These are phyloP conservation scores for Naganishia liquefaciens DNA, from an alignment of 1,284 basidiomycete species.

Conservation along the genomic window DNA sequence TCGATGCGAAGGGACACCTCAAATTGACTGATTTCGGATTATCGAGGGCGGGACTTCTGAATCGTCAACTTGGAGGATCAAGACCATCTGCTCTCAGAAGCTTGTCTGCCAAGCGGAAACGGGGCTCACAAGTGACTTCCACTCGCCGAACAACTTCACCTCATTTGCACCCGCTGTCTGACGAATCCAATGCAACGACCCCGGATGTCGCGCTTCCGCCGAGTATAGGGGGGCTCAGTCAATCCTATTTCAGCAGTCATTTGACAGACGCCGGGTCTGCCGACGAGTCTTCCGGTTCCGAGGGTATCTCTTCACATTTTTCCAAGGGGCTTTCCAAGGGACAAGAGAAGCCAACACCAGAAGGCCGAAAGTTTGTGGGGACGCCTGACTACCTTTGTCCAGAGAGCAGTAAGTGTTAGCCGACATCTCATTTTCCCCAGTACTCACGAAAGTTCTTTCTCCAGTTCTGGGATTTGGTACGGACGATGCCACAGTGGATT, in stretches of 20 bases:
- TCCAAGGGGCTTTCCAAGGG: conserved; percentile 9
- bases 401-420: conserved; percentile 64
- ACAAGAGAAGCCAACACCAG: conserved; percentile 66
- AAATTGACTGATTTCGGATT: conserved; percentile 98
- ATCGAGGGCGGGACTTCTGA: conserved; percentile 92
- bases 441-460: conserved; percentile 14
- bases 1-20: conserved; percentile 92
- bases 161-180: conserved; percentile 62
- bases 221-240: conserved; percentile 57
- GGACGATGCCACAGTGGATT: conserved; percentile 95
- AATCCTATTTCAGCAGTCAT: conserved; percentile 70
- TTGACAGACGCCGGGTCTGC: conserved; percentile 46
- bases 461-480: conserved; percentile 83
- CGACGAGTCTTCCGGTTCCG: conserved; percentile 87
- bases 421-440: no score
- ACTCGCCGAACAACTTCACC: conserved; percentile 23
- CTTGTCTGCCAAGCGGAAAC: conserved; percentile 41
- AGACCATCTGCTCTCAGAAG: conserved; percentile 59
- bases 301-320: conserved; percentile 57
- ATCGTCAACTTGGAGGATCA: conserved; percentile 81
- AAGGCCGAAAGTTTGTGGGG: conserved; percentile 81
- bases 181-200: conserved; percentile 52
- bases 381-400: conserved; percentile 97
- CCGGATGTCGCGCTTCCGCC: conserved; percentile 53
- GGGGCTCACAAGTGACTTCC: conserved; percentile 7